Evolutionary conservation across 2,329 filamentous ascomycete genomes (phyloP), one percentile per base, ranked within the genome.

Genomic region (Penicillium sp.): DNA sequence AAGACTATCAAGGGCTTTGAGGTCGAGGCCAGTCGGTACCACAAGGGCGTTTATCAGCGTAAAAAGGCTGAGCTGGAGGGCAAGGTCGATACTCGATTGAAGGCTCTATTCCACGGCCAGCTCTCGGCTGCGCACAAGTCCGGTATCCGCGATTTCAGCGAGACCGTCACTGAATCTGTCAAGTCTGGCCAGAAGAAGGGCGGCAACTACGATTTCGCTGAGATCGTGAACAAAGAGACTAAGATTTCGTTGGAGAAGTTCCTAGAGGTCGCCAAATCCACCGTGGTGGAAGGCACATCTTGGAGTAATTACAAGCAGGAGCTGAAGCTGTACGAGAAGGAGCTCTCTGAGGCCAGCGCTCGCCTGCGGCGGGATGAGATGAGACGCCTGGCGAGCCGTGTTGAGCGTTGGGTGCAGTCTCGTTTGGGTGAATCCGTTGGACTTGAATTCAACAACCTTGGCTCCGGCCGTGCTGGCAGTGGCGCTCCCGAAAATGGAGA

Each of bases 381-480:
- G 91, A 87, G 93, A 60, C 87, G 95, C 22, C 80, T 99, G 61
- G 93, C 95, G 2, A 95, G 88, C 31, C 86, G 95, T 21, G 90
- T 97, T 24, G 95, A 99, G 78, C 87, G 93, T 66, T 97, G 93
- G 91, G 93, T 99, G 61, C 88, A 89, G 68, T 91, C 91, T 56
- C 88, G 92, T 47, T 83, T 99, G 33, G 87, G 88, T 33, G 95
- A 99, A 71, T 90, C 90, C 16, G 82, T 98, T 44, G 92, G 93
- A 14, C 79, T 98, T 19, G 93, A 98, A 71, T 98, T 99, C 82
- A 98, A 96, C 79, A 95, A 93, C 72, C 85, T 98, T 49, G 93
- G 93, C 4, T 95, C 91, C 35, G 93, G 93, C 14, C 86, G 93
- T 68, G 91, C 86, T 53, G 93, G 92, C 8, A 85, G 86, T 50